Conservation (phyloP, 345 rosid genomes). For the Ailanthus altissimus region DNA sequence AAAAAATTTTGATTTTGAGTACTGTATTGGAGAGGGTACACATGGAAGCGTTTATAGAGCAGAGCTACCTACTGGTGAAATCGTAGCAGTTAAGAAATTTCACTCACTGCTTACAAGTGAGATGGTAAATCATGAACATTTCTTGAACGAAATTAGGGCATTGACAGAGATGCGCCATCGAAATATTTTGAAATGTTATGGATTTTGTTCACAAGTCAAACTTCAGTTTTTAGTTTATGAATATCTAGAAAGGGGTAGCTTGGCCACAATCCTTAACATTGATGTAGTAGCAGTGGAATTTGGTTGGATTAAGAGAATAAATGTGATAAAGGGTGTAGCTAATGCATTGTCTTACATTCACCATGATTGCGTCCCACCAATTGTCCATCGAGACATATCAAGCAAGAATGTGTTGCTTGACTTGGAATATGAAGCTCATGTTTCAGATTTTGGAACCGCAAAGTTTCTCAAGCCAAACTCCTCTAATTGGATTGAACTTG, state of each 20-base stretch:
- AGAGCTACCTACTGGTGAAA: background rate
- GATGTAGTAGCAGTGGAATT: conserved; percentile 15
- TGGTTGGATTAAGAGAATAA: conserved; percentile 31
- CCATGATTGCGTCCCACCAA: conserved; percentile 29
- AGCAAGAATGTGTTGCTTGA: conserved; percentile 35
- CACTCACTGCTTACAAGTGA: background rate
- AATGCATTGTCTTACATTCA: conserved; percentile 34
- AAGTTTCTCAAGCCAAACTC: background rate
- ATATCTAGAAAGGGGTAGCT: conserved; percentile 29
- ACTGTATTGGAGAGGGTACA: background rate
- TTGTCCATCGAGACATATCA: conserved; percentile 39
- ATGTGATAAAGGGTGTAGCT: conserved; percentile 24
- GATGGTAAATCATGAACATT: background rate
- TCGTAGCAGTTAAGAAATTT: background rate
- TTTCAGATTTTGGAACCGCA: conserved; percentile 18
- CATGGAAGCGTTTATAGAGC: background rate
- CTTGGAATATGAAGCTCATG: conserved; percentile 25
- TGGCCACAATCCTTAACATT: conserved; percentile 6
- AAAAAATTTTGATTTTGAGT: background rate
- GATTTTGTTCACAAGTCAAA: conserved; percentile 29
- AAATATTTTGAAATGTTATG: conserved; percentile 31
- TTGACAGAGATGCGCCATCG: background rate
- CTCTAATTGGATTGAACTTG: background rate
- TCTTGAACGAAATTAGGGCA: background rate
- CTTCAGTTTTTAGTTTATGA: conserved; percentile 39